A percentile compares a stretch with the other conserved stretches of the same genome.
phyloP scores from a whole-genome alignment of 768 basidiomycete species.

The Lentinula sp. region DNA sequence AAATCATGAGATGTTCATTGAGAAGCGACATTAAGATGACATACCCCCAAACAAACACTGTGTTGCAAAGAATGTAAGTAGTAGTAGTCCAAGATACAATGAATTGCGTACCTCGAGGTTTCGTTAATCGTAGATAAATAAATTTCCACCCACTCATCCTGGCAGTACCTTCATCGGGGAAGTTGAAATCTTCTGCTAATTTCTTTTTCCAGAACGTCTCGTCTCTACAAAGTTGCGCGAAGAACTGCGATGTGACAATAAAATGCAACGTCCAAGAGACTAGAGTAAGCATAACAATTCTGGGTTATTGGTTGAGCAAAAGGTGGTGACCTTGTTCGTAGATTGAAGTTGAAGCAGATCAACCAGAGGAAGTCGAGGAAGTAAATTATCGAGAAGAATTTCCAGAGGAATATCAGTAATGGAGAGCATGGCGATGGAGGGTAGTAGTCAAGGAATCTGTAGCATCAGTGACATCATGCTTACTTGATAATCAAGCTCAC shows the following conservation, averaged over 20 bases:
- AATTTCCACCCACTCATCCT: conserved; percentile 74
- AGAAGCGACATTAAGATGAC: conserved; percentile 6
- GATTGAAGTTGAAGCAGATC: conserved; percentile 54
- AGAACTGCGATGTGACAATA: conserved; percentile 30
- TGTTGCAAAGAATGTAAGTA: background rate
- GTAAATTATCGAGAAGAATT: conserved; percentile 68
- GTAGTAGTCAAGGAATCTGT: background rate
- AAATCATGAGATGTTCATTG: conserved; percentile 2
- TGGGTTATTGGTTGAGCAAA: too few species aligned
- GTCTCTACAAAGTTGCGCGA: conserved; percentile 56
- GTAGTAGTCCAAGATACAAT: background rate
- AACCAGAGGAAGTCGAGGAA: conserved; percentile 46
- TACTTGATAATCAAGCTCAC: background rate
- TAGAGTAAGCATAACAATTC: too few species aligned
- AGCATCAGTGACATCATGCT: background rate
- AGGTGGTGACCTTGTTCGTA: conserved; percentile 45
- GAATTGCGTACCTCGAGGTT: conserved; percentile 54
- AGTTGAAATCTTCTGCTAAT: conserved; percentile 70
- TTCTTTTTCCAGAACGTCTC: conserved; percentile 78
- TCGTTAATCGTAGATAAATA: conserved; percentile 66
- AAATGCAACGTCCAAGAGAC: background rate
- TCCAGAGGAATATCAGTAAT: conserved; percentile 65
- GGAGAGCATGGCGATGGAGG: conserved; percentile 24
- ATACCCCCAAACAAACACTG: conserved; percentile 52
- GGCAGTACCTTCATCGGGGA: conserved; percentile 65